Conservation (phyloP, 495 filamentous ascomycete species). For the Daldinia decipiens region DNA sequence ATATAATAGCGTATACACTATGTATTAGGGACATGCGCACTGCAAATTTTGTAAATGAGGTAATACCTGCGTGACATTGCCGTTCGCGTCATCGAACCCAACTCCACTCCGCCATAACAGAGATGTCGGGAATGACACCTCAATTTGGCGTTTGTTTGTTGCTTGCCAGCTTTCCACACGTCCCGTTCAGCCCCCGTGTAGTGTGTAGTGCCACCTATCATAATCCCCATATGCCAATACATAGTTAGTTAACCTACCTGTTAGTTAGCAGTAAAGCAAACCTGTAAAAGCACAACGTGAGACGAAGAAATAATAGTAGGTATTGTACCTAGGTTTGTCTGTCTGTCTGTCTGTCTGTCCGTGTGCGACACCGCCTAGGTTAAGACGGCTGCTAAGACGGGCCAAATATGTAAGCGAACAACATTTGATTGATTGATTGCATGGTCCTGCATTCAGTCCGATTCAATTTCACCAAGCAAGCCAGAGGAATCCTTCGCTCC, state of each 20-base stretch:
- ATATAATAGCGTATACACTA: neutral
- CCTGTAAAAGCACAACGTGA: neutral
- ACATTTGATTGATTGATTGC: conserved; percentile 1
- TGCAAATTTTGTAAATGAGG: neutral
- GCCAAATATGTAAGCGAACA: neutral
- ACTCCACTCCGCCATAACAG: neutral
- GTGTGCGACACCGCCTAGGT: neutral
- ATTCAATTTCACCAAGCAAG: neutral
- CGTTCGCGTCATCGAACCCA: conserved; percentile 1
- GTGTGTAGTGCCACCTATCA: too few relatives aligned
- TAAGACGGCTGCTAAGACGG: neutral
- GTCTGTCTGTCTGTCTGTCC: too few relatives aligned
- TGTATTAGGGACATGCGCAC: neutral
- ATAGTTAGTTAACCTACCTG: too few relatives aligned
- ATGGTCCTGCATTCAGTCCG: neutral
- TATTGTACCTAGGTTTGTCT: too few relatives aligned
- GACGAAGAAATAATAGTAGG: neutral
- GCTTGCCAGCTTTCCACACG: too few relatives aligned
- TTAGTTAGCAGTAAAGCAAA: neutral
- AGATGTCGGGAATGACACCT: conserved; percentile 1
- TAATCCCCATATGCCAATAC: too few relatives aligned
- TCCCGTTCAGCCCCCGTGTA: too few relatives aligned
- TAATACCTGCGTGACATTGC: neutral
- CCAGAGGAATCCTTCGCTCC: neutral
- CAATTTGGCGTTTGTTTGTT: neutral